Percentiles rank a stretch among this genome's conserved stretches.
Conservation (phyloP, 495 filamentous ascomycete genomes). For the Platismatia glauca region DNA sequence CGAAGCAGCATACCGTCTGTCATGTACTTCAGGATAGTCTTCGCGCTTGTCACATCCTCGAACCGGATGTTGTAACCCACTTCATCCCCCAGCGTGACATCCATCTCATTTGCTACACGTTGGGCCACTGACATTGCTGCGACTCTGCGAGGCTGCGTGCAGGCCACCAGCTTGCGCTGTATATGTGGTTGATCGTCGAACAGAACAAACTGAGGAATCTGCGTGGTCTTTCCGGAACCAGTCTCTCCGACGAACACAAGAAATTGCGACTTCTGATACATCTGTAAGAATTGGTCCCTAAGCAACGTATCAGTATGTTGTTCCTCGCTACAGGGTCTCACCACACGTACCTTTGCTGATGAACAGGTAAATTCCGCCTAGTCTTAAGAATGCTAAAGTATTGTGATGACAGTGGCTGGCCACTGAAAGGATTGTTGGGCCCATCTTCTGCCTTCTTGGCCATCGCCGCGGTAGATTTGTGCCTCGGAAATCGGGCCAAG, state of each 20-base stretch:
- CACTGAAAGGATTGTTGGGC: constrained; percentile 77
- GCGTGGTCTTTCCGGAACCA: constrained; percentile 97
- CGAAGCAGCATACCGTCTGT: constrained; percentile 98
- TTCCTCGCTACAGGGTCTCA: not conserved
- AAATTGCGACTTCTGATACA: constrained; percentile 89
- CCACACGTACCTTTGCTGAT: constrained; percentile 64
- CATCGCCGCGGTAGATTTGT: constrained; percentile 69
- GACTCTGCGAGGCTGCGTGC: constrained; percentile 95
- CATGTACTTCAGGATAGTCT: constrained; percentile 98
- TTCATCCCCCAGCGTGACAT: constrained; percentile 86
- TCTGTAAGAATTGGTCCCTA: constrained; percentile 84
- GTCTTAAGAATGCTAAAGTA: constrained; percentile 84
- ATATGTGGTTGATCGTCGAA: constrained; percentile 91
- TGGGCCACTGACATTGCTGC: constrained; percentile 98
- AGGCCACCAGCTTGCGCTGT: constrained; percentile 81
- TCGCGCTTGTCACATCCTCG: constrained; percentile 85
- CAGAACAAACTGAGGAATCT: constrained; percentile 96
- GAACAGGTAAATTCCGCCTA: constrained; percentile 79
- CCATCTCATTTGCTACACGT: constrained; percentile 95
- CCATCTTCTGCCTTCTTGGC: constrained; percentile 70
- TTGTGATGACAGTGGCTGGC: constrained; percentile 59
- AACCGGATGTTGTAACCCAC: constrained; percentile 99
- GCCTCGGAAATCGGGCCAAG: constrained; percentile 61
- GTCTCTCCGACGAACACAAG: constrained; percentile 98
- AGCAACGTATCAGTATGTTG: constrained; percentile 15